phyloP scores from a whole-genome alignment of 805 yeast genomes.

The Wickerhamomyces queroliae region DNA sequence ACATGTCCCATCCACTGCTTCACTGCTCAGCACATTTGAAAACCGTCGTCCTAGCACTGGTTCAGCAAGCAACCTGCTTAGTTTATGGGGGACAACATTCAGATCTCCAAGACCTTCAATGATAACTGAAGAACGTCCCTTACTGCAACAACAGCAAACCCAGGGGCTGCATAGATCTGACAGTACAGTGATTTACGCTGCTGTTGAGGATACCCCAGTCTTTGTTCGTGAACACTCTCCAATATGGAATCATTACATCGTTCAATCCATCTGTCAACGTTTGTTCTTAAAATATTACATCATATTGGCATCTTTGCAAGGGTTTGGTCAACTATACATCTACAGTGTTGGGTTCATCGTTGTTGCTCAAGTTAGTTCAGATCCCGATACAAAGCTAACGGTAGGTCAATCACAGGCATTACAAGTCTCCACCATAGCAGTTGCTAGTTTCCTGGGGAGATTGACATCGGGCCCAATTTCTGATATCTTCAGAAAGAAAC shows the following conservation, averaged over 20 bases:
- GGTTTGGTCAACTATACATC: constrained; percentile 68
- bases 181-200: constrained; percentile 20
- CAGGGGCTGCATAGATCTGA: constrained; percentile 6
- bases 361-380: constrained; percentile 33
- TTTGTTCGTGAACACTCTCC: constrained; percentile 22
- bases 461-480: constrained; percentile 59
- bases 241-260: constrained; percentile 20
- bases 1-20: constrained; percentile 1
- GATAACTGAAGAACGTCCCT: constrained; percentile 11
- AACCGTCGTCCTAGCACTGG: constrained; percentile 13
- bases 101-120: constrained; percentile 19
- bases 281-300: constrained; percentile 46
- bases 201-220: constrained; percentile 24
- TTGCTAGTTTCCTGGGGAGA: constrained; percentile 62
- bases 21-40: constrained; percentile 4
- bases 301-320: constrained; percentile 51
- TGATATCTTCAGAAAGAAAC: constrained; percentile 48
- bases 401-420: constrained; percentile 55
- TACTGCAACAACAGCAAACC: constrained; percentile 1
- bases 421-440: constrained; percentile 63
- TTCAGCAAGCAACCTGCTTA: constrained; percentile 13
- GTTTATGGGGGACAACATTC: constrained; percentile 22
- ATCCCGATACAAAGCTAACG: constrained; percentile 15
- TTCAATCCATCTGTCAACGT: constrained; percentile 15
- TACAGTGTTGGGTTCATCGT: constrained; percentile 73